Base-by-base conservation (phyloP, 306 rosid genomes). In the Begonia peltatifolia region DNA sequence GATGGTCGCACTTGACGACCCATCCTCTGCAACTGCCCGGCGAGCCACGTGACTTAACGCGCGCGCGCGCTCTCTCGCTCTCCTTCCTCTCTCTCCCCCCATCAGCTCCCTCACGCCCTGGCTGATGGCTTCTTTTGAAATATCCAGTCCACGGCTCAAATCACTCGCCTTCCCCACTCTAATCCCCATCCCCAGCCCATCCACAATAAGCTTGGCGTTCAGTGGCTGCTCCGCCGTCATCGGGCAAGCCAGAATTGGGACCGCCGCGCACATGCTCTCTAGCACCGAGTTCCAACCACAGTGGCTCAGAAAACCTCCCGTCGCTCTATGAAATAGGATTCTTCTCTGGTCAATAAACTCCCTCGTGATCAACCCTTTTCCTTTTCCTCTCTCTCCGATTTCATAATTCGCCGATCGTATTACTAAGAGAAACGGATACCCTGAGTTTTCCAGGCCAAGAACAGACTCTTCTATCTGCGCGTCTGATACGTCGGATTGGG, bases 281-380 rank as follows among this genome's bases (percentile, higher is more conserved):
- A 73, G 13, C 42, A 41, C 61, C 16, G 71, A 68, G 59, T 73
- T 73, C 78, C 74, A 73, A 1, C 79, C 68, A 36, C 75, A 74
- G 10, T 74, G 79, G 38, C 75, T 74, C 11, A 64, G 20, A 36
- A 64, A 74, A 14, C 74, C 77, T 11, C 73, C 69, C 0, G 62
- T 16, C 15, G 69, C 73, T 30, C 38, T 7, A 3, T 30, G 38
- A 30, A 30, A 30, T 11, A 30, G 38, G 8, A 30, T 30, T 30
- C 38, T 30, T 30, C 38, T 30, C 38, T 30, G 38, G 38, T 30
- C 38, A 30, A 30, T 30, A 3, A 30, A 30, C 38, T 30, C 38
- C 38, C 38, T 30, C 38, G 38, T 30, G 38, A 30, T 30, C 38
- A 30, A 30, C 8, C 38, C 38, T 30, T 30, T 7, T 30, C 38